A percentile compares a stretch with the other conserved stretches of the same genome.
phyloP scores from a whole-genome alignment of 169 alveolate genomes.

The Plasmodium sp. region DNA sequence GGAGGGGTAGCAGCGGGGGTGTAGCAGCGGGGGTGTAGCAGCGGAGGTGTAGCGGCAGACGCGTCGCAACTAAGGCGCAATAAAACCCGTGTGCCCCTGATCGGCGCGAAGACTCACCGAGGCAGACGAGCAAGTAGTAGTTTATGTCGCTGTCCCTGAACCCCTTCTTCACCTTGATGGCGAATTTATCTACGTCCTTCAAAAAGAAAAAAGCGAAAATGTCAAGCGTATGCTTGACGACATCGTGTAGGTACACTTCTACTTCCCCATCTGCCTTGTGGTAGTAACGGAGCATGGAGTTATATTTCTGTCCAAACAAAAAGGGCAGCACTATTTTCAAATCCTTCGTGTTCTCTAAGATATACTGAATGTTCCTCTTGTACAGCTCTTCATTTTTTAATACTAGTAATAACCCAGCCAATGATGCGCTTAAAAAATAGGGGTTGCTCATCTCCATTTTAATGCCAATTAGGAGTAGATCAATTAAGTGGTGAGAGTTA shows the following conservation, averaged over 20 bases:
- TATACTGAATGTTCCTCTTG: constrained; percentile 63
- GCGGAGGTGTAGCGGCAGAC: not conserved
- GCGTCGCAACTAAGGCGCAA: not conserved
- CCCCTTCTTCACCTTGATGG: constrained; percentile 48
- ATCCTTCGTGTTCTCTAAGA: constrained; percentile 53
- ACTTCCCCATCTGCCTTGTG: not conserved
- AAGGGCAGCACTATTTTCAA: constrained; percentile 62
- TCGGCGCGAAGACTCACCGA: constrained; percentile 31
- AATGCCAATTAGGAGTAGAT: constrained; percentile 43
- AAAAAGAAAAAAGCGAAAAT: constrained; percentile 44
- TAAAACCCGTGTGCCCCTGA: not conserved
- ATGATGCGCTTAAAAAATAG: constrained; percentile 49
- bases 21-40: too few relatives aligned
- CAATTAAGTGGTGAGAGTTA: constrained; percentile 38
- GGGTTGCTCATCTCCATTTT: constrained; percentile 58
- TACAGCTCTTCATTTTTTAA: constrained; percentile 56
- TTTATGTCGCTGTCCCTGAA: constrained; percentile 50
- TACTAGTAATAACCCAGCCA: constrained; percentile 44
- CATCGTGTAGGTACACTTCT: constrained; percentile 7
- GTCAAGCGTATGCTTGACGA: constrained; percentile 21
- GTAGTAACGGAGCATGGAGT: constrained; percentile 20
- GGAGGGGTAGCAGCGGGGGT: too few relatives aligned
- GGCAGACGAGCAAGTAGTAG: constrained; percentile 32
- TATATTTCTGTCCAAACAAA: constrained; percentile 71
- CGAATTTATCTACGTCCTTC: constrained; percentile 12